A percentile compares a stretch with the other conserved stretches of the same genome.
These are phyloP conservation scores for Peterozyma toletana DNA, from an alignment of 805 yeast genomes.

Conservation along the genomic window DNA sequence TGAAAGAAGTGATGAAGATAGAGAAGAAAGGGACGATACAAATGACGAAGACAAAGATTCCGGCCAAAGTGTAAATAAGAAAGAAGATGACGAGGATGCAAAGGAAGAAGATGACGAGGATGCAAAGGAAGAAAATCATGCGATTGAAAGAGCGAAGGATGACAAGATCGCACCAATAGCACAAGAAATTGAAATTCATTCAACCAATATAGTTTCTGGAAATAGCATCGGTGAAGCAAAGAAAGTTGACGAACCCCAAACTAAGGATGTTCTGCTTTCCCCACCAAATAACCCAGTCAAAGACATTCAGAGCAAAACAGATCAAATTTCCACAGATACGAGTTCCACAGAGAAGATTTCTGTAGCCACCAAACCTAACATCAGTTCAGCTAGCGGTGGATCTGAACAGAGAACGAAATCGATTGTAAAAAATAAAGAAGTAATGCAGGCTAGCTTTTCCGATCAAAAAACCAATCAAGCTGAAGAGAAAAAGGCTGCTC, in stretches of 20 bases:
- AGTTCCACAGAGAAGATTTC: slow-evolving; percentile 8
- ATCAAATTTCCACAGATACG: too few relatives aligned
- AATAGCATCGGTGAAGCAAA: too few relatives aligned
- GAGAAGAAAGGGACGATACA: slow-evolving; percentile 2
- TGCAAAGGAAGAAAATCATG: slow-evolving; percentile 13
- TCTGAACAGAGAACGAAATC: slow-evolving; percentile 26
- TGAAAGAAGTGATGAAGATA: slow-evolving; percentile 20
- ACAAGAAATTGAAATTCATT: slow-evolving; percentile 9
- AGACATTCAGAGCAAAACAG: too few relatives aligned
- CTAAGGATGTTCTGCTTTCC: too few relatives aligned
- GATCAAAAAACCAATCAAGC: background rate
- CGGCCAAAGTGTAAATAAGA: slow-evolving; percentile 6
- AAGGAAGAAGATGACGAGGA: slow-evolving; percentile 10
- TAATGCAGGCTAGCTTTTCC: background rate
- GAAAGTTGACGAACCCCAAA: too few relatives aligned
- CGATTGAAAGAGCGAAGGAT: slow-evolving; percentile 12
- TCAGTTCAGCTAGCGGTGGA: slow-evolving; percentile 9
- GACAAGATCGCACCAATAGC: slow-evolving; percentile 1
- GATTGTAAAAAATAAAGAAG: slow-evolving; percentile 15
- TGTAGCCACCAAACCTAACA: slow-evolving; percentile 12
- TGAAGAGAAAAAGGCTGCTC: background rate
- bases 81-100: slow-evolving; percentile 16
- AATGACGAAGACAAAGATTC: background rate
- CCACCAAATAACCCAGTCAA: too few relatives aligned
- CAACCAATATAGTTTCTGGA: too few relatives aligned